These are phyloP conservation scores for Aspergillus candidus DNA, from an alignment of 2,329 filamentous ascomycete species.

Conservation along the genomic window DNA sequence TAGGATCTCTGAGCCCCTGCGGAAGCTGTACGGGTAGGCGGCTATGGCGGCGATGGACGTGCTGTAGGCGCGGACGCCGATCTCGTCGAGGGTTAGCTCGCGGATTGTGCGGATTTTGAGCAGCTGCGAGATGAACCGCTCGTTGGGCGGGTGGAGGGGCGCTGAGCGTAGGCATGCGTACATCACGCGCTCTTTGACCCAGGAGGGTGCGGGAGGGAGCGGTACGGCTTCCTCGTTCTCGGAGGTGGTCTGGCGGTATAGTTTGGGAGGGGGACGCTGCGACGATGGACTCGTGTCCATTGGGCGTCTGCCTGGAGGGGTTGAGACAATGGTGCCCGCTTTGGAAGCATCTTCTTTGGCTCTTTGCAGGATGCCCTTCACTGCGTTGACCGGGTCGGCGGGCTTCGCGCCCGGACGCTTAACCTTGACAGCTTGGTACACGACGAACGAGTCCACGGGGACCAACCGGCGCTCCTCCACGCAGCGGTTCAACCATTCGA, in stretches of 20 bases:
- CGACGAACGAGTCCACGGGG: slow-evolving; percentile 44
- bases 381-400: neutral
- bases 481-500: slow-evolving; percentile 51
- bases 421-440: slow-evolving; percentile 47
- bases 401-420: slow-evolving; percentile 25
- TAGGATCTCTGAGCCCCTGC: slow-evolving; percentile 38
- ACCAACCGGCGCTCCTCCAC: slow-evolving; percentile 37
- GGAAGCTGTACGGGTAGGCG: slow-evolving; percentile 64
- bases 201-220: slow-evolving; percentile 64
- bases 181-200: slow-evolving; percentile 55
- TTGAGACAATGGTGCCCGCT: no score
- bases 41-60: slow-evolving; percentile 76
- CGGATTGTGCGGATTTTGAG: slow-evolving; percentile 67
- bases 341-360: slow-evolving; percentile 45
- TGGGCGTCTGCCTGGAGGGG: neutral
- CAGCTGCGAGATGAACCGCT: slow-evolving; percentile 66
- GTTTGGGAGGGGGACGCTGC: slow-evolving; percentile 32
- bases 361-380: slow-evolving; percentile 45
- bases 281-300: neutral
- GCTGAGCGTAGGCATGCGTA: slow-evolving; percentile 81
- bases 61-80: slow-evolving; percentile 80
- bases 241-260: slow-evolving; percentile 67
- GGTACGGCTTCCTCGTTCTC: slow-evolving; percentile 60
- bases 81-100: slow-evolving; percentile 64
- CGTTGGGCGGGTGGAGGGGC: slow-evolving; percentile 63